phyloP scores from a whole-genome alignment of 1,284 basidiomycete species.

The Anthracocystis walkeri region DNA sequence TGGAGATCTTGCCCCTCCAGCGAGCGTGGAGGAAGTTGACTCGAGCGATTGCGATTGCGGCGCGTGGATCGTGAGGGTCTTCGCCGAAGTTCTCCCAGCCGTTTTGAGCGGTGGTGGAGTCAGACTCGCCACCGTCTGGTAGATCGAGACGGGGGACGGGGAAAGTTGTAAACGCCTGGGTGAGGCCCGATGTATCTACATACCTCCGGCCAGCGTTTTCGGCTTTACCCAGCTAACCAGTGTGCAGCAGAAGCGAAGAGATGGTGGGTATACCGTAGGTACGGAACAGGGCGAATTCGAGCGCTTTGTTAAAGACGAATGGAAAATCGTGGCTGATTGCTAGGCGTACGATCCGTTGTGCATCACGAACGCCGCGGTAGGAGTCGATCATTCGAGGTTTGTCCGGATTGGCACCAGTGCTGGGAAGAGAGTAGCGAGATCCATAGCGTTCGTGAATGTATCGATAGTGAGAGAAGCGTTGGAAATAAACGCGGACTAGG shows the following conservation, averaged over 20 bases:
- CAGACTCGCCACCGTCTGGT: conserved; percentile 56
- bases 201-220: conserved; percentile 43
- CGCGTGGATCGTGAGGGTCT: conserved; percentile 40
- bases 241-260: conserved; percentile 42
- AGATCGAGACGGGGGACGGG: conserved; percentile 79
- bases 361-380: conserved; percentile 44
- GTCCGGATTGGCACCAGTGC: conserved; percentile 13
- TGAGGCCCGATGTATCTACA: conserved; percentile 42
- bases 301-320: conserved; percentile 32
- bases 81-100: conserved; percentile 39
- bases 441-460: conserved; percentile 48
- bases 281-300: conserved; percentile 49
- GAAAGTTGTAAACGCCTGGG: conserved; percentile 72
- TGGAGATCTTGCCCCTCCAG: conserved; percentile 47
- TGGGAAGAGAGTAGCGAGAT: conserved; percentile 23
- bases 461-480: conserved; percentile 13
- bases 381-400: conserved; percentile 48
- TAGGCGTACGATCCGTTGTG: conserved; percentile 41
- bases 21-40: conserved; percentile 49
- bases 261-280: conserved; percentile 54
- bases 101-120: neutral
- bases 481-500: conserved; percentile 14
- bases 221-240: conserved; percentile 39
- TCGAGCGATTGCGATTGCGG: conserved; percentile 42
- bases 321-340: conserved; percentile 21